These are phyloP conservation scores for Flueggea neowawraea DNA, from an alignment of 441 rosid genomes.

Conservation along the genomic window DNA sequence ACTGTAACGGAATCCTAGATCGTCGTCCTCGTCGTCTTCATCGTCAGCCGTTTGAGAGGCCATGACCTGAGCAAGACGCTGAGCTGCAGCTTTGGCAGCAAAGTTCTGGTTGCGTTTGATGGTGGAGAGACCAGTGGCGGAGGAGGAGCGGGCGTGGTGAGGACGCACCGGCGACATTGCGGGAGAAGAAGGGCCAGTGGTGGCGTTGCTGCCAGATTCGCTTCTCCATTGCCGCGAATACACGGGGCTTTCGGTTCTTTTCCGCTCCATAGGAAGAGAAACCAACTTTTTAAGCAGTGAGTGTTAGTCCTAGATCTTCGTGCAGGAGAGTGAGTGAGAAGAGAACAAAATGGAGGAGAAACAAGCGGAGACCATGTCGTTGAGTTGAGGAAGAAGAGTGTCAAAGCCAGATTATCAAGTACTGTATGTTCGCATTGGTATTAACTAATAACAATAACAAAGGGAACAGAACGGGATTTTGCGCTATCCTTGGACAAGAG, in stretches of 20 bases:
- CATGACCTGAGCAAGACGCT: slow-evolving; percentile 95
- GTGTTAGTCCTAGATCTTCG: too few relatives aligned
- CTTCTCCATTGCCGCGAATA: slow-evolving; percentile 68
- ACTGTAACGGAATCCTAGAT: slow-evolving; percentile 66
- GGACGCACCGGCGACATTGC: slow-evolving; percentile 48
- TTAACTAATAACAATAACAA: too few relatives aligned
- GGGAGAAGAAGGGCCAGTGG: slow-evolving; percentile 54
- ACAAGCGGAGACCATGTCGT: too few relatives aligned
- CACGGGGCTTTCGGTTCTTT: slow-evolving; percentile 47
- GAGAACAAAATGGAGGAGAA: too few relatives aligned
- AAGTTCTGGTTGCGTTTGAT: slow-evolving; percentile 78
- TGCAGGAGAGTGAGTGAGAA: too few relatives aligned
- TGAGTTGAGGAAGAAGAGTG: too few relatives aligned
- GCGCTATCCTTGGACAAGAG: too few relatives aligned
- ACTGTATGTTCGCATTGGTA: too few relatives aligned
- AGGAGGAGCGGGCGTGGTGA: slow-evolving; percentile 60
- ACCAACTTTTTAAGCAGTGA: too few relatives aligned
- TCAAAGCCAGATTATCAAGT: too few relatives aligned
- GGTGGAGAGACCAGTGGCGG: slow-evolving; percentile 50
- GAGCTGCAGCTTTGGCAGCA: slow-evolving; percentile 98
- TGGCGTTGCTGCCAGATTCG: slow-evolving; percentile 31
- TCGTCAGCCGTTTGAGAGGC: slow-evolving; percentile 68
- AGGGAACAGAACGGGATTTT: too few relatives aligned
- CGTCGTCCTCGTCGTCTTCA: slow-evolving; percentile 56
- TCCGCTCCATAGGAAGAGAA: too few relatives aligned